Evolutionary conservation across 768 basidiomycete species (phyloP).

Genomic region (Pleurotus djamor): DNA sequence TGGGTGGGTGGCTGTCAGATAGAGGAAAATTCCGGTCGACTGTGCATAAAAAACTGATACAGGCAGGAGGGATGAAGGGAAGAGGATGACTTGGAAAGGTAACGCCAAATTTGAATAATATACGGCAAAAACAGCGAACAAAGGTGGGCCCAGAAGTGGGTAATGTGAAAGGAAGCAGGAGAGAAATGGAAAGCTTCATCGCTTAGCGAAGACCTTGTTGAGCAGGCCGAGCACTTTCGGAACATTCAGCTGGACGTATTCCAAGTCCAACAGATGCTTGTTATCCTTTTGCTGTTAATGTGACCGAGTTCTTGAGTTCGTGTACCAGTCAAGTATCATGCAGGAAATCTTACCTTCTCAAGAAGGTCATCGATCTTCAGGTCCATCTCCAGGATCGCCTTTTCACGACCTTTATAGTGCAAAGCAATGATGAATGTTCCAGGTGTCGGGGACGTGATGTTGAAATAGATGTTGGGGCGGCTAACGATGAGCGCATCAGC

Average conservation of each 20-base stretch:
- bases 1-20: not conserved
- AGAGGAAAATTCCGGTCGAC: not conserved
- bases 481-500: slow-evolving; percentile 35
- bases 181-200: slow-evolving; percentile 42
- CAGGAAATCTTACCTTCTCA: slow-evolving; percentile 72
- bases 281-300: slow-evolving; percentile 92
- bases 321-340: not conserved
- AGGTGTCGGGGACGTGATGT: slow-evolving; percentile 95
- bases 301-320: slow-evolving; percentile 7
- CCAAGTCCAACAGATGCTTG: slow-evolving; percentile 92
- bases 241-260: slow-evolving; percentile 97
- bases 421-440: slow-evolving; percentile 99
- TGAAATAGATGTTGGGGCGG: slow-evolving; percentile 98
- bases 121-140: slow-evolving; percentile 5
- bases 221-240: slow-evolving; percentile 90
- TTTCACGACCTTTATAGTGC: slow-evolving; percentile 98
- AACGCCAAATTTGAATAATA: slow-evolving; percentile 8
- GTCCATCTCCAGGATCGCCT: slow-evolving; percentile 99
- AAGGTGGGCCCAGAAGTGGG: slow-evolving; percentile 12
- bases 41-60: not conserved
- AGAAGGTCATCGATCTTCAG: slow-evolving; percentile 97
- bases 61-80: not conserved
- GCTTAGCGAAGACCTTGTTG: slow-evolving; percentile 93
- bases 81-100: not conserved
- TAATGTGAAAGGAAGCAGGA: slow-evolving; percentile 24